Evolutionary conservation across 495 filamentous ascomycete species (phyloP).

Genomic region (Neurospora tetrasperma): DNA sequence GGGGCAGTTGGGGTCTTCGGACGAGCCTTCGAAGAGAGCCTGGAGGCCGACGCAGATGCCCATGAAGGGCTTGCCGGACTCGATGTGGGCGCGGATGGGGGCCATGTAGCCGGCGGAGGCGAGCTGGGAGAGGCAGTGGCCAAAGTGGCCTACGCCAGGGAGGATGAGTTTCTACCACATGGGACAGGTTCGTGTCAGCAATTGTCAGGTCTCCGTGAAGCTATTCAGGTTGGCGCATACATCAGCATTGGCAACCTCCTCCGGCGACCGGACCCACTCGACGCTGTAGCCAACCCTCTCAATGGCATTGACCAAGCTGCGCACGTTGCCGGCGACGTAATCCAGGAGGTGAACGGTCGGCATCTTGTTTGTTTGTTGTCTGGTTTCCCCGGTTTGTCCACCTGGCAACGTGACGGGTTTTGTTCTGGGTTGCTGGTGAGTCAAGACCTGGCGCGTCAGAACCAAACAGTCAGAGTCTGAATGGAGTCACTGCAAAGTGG

Average conservation of each 20-base stretch:
- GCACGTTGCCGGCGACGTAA: conserved; percentile 70
- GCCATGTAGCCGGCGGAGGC: conserved; percentile 67
- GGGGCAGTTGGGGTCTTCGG: conserved; percentile 57
- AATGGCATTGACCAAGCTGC: conserved; percentile 92
- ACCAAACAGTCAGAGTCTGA: conserved; percentile 2
- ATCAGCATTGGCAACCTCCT: conserved; percentile 75
- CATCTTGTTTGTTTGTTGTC: conserved; percentile 41
- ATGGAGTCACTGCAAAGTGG: conserved; percentile 2
- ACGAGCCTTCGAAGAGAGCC: conserved; percentile 75
- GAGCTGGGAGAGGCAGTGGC: conserved; percentile 83
- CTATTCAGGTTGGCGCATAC: conserved; percentile 32
- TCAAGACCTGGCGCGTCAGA: conserved; percentile 6
- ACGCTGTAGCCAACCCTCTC: conserved; percentile 88
- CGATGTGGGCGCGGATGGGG: conserved; percentile 69
- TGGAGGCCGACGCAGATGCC: conserved; percentile 95
- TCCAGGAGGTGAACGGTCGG: conserved; percentile 88
- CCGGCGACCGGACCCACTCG: conserved; percentile 80
- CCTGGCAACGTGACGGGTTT: background rate
- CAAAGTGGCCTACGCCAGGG: conserved; percentile 94
- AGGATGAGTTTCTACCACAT: conserved; percentile 70
- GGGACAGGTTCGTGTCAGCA: background rate
- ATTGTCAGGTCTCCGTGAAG: background rate
- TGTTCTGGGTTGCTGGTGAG: conserved; percentile 6
- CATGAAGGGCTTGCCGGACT: conserved; percentile 89
- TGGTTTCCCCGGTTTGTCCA: background rate